Conservation (phyloP, 176 grass and related monocot species). For the Musa itinerans region DNA sequence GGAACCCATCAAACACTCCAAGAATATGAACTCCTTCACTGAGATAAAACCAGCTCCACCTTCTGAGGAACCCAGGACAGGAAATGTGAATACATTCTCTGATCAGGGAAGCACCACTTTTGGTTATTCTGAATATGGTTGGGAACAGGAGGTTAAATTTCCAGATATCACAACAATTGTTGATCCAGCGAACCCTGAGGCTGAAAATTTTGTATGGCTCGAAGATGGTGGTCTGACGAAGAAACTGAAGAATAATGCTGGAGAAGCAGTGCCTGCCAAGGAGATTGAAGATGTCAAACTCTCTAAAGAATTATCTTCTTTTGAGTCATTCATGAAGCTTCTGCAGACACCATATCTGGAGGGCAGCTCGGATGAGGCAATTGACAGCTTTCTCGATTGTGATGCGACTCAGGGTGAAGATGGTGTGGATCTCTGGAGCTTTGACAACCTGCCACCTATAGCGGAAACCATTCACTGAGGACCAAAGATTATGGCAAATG, state of each 20-base stretch:
- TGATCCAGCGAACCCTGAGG: slow-evolving; percentile 20
- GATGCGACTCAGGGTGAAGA: slow-evolving; percentile 26
- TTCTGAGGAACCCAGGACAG: neutral
- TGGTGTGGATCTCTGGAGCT: slow-evolving; percentile 25
- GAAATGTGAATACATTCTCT: slow-evolving; percentile 16
- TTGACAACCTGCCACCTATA: slow-evolving; percentile 18
- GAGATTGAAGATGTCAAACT: slow-evolving; percentile 16
- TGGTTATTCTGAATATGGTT: slow-evolving; percentile 2
- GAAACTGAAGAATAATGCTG: slow-evolving; percentile 43
- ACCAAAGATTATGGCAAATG: neutral
- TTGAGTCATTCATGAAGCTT: slow-evolving; percentile 26
- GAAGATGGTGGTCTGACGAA: slow-evolving; percentile 23
- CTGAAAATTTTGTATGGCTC: slow-evolving; percentile 21
- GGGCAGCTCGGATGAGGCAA: slow-evolving; percentile 11
- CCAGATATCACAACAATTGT: slow-evolving; percentile 38
- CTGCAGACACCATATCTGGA: slow-evolving; percentile 24
- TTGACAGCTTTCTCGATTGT: slow-evolving; percentile 14
- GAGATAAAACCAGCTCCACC: neutral
- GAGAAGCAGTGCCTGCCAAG: slow-evolving; percentile 26
- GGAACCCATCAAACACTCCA: slow-evolving; percentile 1
- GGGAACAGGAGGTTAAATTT: slow-evolving; percentile 22
- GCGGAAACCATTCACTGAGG: neutral
- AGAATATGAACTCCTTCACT: neutral
- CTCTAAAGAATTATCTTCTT: slow-evolving; percentile 15
- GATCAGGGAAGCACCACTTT: slow-evolving; percentile 19